These are phyloP conservation scores for Fusarium coicis DNA, from an alignment of 2,329 filamentous ascomycete genomes.

Conservation along the genomic window DNA sequence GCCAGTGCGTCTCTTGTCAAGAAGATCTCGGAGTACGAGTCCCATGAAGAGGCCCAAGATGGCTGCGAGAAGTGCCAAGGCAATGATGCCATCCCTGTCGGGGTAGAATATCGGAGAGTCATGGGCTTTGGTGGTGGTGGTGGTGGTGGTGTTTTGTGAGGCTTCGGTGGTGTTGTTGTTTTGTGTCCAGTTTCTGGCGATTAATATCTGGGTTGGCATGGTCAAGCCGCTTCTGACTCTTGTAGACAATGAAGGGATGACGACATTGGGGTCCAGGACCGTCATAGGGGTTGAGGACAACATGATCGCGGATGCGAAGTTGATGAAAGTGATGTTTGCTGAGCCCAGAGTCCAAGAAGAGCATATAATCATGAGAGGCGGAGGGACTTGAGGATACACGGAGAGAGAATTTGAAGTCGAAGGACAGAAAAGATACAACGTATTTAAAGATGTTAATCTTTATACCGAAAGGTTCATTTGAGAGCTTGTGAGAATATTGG, in stretches of 20 bases:
- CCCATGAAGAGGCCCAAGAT: slow-evolving; percentile 13
- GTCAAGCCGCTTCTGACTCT: background rate
- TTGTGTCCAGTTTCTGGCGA: background rate
- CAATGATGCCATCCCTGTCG: background rate
- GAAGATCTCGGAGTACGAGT: slow-evolving; percentile 23
- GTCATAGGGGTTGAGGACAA: background rate
- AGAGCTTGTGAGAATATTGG: background rate
- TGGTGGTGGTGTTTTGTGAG: background rate
- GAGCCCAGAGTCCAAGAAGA: background rate
- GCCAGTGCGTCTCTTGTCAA: slow-evolving; percentile 14
- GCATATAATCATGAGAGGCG: background rate
- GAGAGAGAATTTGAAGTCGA: background rate
- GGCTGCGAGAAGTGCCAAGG: slow-evolving; percentile 10
- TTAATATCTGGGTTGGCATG: background rate
- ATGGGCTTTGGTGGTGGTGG: background rate
- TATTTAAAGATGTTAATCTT: background rate
- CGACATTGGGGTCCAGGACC: background rate
- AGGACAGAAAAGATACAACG: no score
- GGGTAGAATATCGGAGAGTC: background rate
- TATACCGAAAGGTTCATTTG: background rate
- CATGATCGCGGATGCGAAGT: background rate
- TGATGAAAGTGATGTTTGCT: background rate
- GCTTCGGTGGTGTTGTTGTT: background rate
- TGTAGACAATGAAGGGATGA: background rate
- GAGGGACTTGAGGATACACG: background rate